Conservation (phyloP, 352 stramenopile genomes). For the Pythium grandisporangium region DNA sequence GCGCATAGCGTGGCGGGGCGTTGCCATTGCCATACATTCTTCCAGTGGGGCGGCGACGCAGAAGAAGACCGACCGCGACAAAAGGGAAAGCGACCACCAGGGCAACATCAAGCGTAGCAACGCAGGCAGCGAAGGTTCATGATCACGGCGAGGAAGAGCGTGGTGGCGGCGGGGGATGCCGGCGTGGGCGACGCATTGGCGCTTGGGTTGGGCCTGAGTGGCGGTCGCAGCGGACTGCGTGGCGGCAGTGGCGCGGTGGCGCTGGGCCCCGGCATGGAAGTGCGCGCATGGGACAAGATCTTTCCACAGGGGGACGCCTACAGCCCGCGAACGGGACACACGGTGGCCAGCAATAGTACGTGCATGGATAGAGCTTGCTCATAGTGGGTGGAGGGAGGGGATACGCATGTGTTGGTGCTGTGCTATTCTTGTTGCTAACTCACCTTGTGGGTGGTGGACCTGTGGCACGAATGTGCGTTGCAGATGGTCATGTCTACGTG, state of each 20-base stretch:
- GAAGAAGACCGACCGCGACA: too few relatives aligned
- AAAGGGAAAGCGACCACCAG: too few relatives aligned
- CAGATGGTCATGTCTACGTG: slow-evolving; percentile 69
- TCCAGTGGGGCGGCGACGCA: too few relatives aligned
- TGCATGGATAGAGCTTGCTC: background rate
- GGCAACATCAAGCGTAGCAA: background rate
- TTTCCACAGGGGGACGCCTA: slow-evolving; percentile 70
- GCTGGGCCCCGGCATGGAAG: slow-evolving; percentile 28
- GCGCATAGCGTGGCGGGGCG: too few relatives aligned
- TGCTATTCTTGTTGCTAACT: too few relatives aligned
- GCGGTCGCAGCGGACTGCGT: slow-evolving; percentile 3
- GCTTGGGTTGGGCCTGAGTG: too few relatives aligned
- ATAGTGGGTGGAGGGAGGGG: too few relatives aligned
- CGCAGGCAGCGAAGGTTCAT: slow-evolving; percentile 2
- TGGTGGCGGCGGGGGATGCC: background rate
- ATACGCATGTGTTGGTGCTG: too few relatives aligned
- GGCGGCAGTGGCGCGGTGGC: slow-evolving; percentile 1
- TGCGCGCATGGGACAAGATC: slow-evolving; percentile 71
- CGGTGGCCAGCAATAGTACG: slow-evolving; percentile 65
- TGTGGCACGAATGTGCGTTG: too few relatives aligned
- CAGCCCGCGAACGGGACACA: slow-evolving; percentile 79
- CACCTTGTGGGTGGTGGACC: too few relatives aligned
- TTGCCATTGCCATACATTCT: too few relatives aligned
- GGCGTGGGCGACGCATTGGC: background rate
- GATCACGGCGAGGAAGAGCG: background rate